Percentiles rank a stretch among this genome's conserved stretches.
Evolutionary conservation across 2,329 filamentous ascomycete species (phyloP).

Genomic region (Cladosporium sp.): DNA sequence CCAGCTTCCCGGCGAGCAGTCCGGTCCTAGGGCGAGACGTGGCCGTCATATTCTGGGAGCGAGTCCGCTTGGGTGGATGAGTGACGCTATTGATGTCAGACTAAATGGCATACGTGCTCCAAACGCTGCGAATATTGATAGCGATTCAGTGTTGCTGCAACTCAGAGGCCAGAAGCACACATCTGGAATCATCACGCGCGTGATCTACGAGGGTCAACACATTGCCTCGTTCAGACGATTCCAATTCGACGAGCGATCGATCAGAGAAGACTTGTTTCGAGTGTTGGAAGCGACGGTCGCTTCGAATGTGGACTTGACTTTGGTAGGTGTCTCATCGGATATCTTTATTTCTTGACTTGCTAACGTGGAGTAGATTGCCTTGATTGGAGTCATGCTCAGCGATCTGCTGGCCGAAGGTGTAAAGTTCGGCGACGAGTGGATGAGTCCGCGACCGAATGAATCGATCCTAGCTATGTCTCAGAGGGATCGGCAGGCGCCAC

Average conservation of each 20-base stretch:
- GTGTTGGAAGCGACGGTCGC: neutral
- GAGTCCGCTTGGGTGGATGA: neutral
- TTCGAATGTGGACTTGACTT: neutral
- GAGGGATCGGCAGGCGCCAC: neutral
- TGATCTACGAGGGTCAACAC: neutral
- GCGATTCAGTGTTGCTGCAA: neutral
- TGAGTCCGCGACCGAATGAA: neutral
- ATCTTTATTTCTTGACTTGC: neutral
- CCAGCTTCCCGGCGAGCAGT: neutral
- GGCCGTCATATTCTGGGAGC: neutral
- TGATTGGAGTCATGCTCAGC: constrained; percentile 3
- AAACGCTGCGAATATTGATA: neutral
- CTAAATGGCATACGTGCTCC: neutral
- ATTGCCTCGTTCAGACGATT: neutral
- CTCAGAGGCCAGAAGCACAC: neutral
- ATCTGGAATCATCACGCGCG: neutral
- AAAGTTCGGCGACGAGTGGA: neutral
- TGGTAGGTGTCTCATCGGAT: neutral
- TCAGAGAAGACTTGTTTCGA: neutral
- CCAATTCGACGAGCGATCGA: neutral
- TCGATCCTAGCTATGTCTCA: neutral
- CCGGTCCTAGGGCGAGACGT: neutral
- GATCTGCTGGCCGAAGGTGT: neutral
- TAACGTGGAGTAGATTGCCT: neutral
- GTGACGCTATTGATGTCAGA: neutral